Base-by-base conservation (phyloP, 495 filamentous ascomycete genomes). In the Patellaria atrata region DNA sequence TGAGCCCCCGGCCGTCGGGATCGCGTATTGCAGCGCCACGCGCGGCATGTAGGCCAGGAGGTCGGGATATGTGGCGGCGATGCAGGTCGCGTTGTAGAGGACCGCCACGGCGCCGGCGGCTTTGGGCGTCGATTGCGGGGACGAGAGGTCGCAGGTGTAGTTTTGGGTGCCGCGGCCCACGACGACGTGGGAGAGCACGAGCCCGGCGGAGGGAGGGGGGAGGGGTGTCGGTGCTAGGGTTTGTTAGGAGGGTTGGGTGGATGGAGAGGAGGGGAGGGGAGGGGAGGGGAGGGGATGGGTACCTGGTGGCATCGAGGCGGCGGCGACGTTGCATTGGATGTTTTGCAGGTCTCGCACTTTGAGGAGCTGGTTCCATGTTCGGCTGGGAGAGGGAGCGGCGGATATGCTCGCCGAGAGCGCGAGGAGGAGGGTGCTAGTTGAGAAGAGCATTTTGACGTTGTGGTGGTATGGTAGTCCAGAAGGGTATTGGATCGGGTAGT, bases 151-250 rank as follows among this genome's bases (percentile, higher is more conserved):
- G 64, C 87, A 94, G 38, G 82, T 85, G 58, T 94, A 96, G 66
- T 94, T 94, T 62, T 94, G 71, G 8, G 76, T 86, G 23, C 87
- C 87, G 22, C 82, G 77, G 48, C 87, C 87, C 31, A 96, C 62
- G 47, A 75, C 82, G 20, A 94, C 76, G 51, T 89, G 82, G 51
- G 67, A 70, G 19, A 83, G 61, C 1, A 35, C 57, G 10, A 81
- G 58, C 33, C 72, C 77, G 6, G 62, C 40, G 12, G 63, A 57
- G 10, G 72, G 70, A 24, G 65, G 35, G 5, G 75, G 71, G 5
- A 89, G 64, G 26, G 62, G 56, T 36, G 51, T 42, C 1, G 48
- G 38, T 33, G 51, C 48, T 55, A 30, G 6, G n/a, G 27, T 39
- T 9, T 35, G 13, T 14, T 18, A 44, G 14, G 25, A n/a, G 14